Evolutionary conservation across 225 moss, liverwort and hornwort species (phyloP).

Genomic region (Pseudisothecium myosuroides): DNA sequence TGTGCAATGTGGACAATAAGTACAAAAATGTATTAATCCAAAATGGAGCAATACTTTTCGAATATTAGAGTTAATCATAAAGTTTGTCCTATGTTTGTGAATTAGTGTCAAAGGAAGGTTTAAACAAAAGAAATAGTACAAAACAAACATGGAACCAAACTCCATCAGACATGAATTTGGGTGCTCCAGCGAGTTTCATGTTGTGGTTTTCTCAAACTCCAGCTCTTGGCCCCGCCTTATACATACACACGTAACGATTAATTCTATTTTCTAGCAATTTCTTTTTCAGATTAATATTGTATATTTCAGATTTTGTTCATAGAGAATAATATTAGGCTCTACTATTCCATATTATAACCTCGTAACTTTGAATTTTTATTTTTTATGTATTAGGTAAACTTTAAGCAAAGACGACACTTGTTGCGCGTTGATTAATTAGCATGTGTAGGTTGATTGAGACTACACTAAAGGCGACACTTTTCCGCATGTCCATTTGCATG

Average conservation of each 20-base stretch:
- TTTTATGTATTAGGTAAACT: rapidly evolving
- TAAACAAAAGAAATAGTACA: too few species aligned
- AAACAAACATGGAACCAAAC: too few species aligned
- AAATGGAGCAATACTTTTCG: rapidly evolving
- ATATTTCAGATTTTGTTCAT: not conserved
- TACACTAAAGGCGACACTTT: not conserved
- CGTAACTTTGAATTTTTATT: not conserved
- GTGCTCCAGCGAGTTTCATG: too few species aligned
- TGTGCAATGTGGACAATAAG: not conserved
- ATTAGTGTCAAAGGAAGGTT: too few species aligned
- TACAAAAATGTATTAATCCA: not conserved
- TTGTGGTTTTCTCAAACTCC: too few species aligned
- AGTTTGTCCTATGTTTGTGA: too few species aligned
- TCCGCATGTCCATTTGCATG: not conserved
- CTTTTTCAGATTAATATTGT: not conserved
- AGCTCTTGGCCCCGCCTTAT: too few species aligned
- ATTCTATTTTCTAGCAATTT: rapidly evolving
- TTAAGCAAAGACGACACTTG: not conserved
- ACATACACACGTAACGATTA: too few species aligned
- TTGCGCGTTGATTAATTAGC: too few species aligned
- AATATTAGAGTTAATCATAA: too few species aligned
- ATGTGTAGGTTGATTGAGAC: not conserved
- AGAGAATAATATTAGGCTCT: not conserved
- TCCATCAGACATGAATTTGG: too few species aligned
- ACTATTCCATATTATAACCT: not conserved